Percentiles rank a stretch among this genome's conserved stretches.
These are phyloP conservation scores for Xylariaceae sp. DNA, from an alignment of 2,329 filamentous ascomycete species.

Conservation along the genomic window DNA sequence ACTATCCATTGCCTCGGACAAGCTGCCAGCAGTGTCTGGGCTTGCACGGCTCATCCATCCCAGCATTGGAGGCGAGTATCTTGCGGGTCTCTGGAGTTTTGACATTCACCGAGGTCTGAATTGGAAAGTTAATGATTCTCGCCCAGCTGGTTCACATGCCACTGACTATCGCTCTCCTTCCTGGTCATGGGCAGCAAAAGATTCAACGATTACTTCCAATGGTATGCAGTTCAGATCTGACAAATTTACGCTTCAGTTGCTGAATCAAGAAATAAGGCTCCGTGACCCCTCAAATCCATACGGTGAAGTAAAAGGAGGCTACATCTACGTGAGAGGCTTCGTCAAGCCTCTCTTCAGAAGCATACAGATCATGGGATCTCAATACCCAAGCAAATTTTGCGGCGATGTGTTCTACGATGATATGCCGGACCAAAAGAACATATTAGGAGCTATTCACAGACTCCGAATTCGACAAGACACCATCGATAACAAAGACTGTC, in stretches of 20 bases:
- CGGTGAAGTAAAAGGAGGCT: not conserved
- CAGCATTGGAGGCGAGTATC: not conserved
- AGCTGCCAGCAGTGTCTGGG: constrained; percentile 4
- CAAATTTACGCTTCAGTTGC: not conserved
- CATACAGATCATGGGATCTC: not conserved
- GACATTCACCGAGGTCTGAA: not conserved
- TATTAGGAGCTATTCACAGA: no score
- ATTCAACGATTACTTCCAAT: not conserved
- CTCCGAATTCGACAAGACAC: no score
- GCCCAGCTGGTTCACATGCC: not conserved
- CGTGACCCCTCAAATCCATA: not conserved
- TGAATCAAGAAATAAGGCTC: not conserved
- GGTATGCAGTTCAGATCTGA: not conserved
- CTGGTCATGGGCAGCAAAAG: constrained; percentile 8
- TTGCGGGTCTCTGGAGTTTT: not conserved
- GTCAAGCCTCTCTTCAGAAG: not conserved
- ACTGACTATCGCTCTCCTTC: not conserved
- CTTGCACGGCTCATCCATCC: constrained; percentile 1
- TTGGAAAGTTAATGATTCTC: not conserved
- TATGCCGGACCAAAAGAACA: no score
- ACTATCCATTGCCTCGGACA: constrained; percentile 1
- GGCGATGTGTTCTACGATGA: no score
- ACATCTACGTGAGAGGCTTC: not conserved
- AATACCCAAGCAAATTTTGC: no score
- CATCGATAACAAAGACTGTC: no score